These are phyloP conservation scores for Eutypa lata DNA, from an alignment of 2,329 filamentous ascomycete species.

Conservation along the genomic window DNA sequence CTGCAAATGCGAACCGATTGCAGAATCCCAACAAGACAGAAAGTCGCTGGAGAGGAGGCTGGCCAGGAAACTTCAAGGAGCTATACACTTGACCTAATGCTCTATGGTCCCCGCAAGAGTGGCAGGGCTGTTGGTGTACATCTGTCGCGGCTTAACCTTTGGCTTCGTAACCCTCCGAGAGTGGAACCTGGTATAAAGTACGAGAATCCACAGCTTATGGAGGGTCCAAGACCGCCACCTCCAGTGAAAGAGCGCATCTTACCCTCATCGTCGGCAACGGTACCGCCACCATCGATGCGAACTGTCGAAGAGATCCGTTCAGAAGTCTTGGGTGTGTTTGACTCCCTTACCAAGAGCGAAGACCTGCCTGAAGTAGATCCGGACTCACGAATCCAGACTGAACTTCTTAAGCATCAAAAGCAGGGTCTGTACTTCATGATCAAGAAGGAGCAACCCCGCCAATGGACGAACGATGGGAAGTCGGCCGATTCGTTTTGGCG, in stretches of 20 bases:
- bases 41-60: constrained; percentile 58
- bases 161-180: constrained; percentile 62
- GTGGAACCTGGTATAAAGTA: constrained; percentile 68
- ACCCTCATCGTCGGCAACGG: constrained; percentile 14
- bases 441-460: constrained; percentile 68
- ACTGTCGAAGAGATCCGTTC: constrained; percentile 83
- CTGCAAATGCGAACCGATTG: constrained; percentile 68
- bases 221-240: constrained; percentile 40
- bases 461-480: constrained; percentile 52
- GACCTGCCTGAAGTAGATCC: constrained; percentile 73
- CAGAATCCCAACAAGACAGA: constrained; percentile 66
- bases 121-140: constrained; percentile 64
- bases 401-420: constrained; percentile 80
- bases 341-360: constrained; percentile 73
- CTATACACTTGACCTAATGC: constrained; percentile 66
- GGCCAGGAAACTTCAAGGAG: constrained; percentile 60
- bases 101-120: constrained; percentile 73
- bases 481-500: constrained; percentile 77
- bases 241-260: constrained; percentile 28
- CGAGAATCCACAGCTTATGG: constrained; percentile 70
- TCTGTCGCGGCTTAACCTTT: constrained; percentile 64
- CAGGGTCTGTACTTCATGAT: constrained; percentile 87
- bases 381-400: constrained; percentile 57
- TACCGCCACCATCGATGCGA: constrained; percentile 39
- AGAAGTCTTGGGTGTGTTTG: constrained; percentile 84